A percentile compares a stretch with the other conserved stretches of the same genome.
These are phyloP conservation scores for Phytophthora rubi DNA, from an alignment of 352 stramenopile genomes.

Conservation along the genomic window DNA sequence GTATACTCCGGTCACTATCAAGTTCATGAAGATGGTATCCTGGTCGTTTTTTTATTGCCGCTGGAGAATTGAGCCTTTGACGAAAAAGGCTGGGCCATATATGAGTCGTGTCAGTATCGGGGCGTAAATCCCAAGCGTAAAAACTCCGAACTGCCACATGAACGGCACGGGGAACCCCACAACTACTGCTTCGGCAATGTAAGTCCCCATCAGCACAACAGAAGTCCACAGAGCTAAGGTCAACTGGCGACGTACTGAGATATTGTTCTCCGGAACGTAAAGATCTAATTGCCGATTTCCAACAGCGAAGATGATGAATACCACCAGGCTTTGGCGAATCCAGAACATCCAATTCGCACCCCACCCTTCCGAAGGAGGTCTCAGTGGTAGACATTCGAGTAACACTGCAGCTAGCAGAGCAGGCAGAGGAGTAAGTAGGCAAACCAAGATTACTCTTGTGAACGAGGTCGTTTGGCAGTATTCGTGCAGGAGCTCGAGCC, in stretches of 20 bases:
- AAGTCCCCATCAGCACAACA: background rate
- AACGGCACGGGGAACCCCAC: background rate
- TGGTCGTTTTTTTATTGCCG: background rate
- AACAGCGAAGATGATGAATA: background rate
- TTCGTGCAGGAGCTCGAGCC: slow-evolving; percentile 1
- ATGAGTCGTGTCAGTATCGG: background rate
- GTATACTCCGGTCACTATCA: slow-evolving; percentile 2
- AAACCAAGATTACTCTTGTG: slow-evolving; percentile 2
- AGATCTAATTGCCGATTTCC: background rate
- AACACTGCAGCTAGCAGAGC: background rate
- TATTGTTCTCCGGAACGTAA: background rate
- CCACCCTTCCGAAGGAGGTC: background rate
- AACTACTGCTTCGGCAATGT: background rate
- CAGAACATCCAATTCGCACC: background rate
- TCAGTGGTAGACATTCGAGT: background rate
- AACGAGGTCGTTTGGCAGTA: slow-evolving; percentile 16
- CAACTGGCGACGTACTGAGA: background rate
- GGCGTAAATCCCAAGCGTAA: background rate
- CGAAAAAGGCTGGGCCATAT: background rate
- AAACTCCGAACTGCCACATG: background rate
- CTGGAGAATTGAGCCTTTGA: background rate
- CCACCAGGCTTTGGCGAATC: background rate
- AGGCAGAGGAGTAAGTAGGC: slow-evolving; percentile 5
- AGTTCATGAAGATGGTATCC: background rate
- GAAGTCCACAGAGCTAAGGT: background rate